These are phyloP conservation scores for Tolypocladium endophyticum DNA, from an alignment of 2,329 filamentous ascomycete species.

Conservation along the genomic window DNA sequence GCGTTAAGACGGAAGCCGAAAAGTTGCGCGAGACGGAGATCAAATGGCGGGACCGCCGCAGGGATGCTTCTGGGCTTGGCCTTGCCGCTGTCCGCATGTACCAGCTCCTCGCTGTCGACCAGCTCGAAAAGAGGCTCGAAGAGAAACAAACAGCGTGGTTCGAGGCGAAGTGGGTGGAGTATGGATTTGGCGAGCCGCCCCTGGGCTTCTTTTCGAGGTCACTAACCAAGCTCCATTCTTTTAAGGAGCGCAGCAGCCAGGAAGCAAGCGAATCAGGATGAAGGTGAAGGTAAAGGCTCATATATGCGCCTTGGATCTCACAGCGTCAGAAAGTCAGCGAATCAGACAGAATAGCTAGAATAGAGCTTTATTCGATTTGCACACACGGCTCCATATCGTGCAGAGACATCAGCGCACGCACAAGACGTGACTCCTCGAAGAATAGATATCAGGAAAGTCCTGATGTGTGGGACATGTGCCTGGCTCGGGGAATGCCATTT, in stretches of 20 bases:
- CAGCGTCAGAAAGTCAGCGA: background rate
- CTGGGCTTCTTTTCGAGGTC: background rate
- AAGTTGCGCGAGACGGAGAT: slow-evolving; percentile 1
- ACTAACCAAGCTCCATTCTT: background rate
- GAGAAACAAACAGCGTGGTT: background rate
- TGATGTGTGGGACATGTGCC: background rate
- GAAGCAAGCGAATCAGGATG: background rate
- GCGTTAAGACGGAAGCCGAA: background rate
- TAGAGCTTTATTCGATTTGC: no score
- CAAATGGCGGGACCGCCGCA: background rate
- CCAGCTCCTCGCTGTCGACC: background rate
- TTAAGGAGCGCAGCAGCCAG: background rate
- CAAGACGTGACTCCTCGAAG: background rate
- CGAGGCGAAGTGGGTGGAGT: background rate
- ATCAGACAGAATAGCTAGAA: background rate
- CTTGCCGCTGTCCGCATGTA: background rate
- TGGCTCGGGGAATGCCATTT: background rate
- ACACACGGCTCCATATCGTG: background rate
- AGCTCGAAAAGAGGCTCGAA: background rate
- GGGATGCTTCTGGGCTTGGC: background rate
- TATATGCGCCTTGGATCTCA: background rate
- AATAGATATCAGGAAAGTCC: no score
- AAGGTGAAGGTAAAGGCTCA: background rate
- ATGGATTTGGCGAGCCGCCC: background rate
- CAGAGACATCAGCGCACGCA: background rate